A percentile compares a stretch with the other conserved stretches of the same genome.
These are phyloP conservation scores for Beauveria sp. DNA, from an alignment of 2,329 filamentous ascomycete species.

Conservation along the genomic window DNA sequence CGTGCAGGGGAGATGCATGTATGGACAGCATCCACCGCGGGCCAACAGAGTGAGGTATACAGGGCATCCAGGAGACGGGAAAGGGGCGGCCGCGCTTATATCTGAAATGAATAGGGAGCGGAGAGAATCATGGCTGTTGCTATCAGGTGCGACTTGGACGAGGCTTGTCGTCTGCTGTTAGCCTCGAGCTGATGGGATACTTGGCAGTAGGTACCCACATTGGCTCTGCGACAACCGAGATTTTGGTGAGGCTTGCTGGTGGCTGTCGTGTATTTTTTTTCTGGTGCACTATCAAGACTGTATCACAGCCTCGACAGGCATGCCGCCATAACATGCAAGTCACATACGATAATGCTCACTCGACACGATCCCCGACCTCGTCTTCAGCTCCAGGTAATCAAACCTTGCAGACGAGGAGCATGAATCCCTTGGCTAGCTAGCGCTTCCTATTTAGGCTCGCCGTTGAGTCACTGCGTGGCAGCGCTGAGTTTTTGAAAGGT, in stretches of 20 bases:
- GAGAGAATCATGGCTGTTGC: background rate
- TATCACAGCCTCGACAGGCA: background rate
- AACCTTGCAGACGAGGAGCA: background rate
- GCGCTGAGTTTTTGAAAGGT: background rate
- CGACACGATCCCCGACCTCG: background rate
- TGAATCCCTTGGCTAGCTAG: background rate
- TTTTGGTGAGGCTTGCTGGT: background rate
- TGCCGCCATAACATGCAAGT: background rate
- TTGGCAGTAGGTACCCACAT: background rate
- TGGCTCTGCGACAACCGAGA: background rate
- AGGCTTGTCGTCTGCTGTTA: background rate
- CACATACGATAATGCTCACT: background rate
- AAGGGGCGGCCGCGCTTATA: slow-evolving; percentile 8
- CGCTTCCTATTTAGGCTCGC: slow-evolving; percentile 4
- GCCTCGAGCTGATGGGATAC: background rate
- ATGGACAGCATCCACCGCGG: background rate
- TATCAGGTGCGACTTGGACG: background rate
- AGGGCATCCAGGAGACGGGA: background rate
- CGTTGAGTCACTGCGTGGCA: slow-evolving; percentile 9
- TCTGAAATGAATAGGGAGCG: background rate
- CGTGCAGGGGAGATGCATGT: background rate
- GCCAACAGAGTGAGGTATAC: background rate
- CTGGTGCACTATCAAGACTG: background rate
- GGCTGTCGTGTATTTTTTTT: background rate
- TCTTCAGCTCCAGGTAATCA: background rate